These are phyloP conservation scores for Aaosphaeria pasadenensis DNA, from an alignment of 2,329 filamentous ascomycete genomes.

Conservation along the genomic window DNA sequence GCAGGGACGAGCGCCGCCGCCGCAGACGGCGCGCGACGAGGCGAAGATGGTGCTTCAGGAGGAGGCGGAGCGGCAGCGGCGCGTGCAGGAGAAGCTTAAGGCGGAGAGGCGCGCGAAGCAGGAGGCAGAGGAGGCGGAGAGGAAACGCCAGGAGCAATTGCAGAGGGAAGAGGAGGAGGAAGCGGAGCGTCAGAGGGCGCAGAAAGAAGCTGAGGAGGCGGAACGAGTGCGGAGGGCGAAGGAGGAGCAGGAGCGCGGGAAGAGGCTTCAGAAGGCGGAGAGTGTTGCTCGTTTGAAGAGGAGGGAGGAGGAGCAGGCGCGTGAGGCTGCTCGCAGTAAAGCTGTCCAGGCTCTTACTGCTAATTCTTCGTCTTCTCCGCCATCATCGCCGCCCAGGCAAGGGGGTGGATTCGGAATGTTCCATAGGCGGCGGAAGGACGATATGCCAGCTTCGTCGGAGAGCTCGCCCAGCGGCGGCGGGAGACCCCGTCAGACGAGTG, in stretches of 20 bases:
- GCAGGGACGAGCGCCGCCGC: conserved; percentile 12
- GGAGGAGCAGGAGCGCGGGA: conserved; percentile 30
- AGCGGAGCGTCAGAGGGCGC: conserved; percentile 20
- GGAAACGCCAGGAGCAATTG: conserved; percentile 22
- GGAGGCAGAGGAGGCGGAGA: conserved; percentile 28
- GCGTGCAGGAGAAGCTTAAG: conserved; percentile 21
- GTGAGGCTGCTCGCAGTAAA: conserved; percentile 5
- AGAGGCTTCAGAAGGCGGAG: conserved; percentile 29
- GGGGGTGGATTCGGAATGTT: conserved; percentile 31
- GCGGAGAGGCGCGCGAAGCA: conserved; percentile 29
- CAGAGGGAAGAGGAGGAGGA: conserved; percentile 30
- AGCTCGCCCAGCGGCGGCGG: conserved; percentile 12
- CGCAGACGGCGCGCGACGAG: conserved; percentile 25
- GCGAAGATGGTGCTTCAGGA: conserved; percentile 30
- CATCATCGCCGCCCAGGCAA: conserved; percentile 27
- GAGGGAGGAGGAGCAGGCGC: conserved; percentile 25
- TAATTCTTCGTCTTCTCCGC: conserved; percentile 21
- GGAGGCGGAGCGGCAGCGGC: conserved; percentile 11
- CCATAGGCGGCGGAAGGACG: conserved; percentile 28
- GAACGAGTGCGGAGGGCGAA: conserved; percentile 24
- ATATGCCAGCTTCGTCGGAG: conserved; percentile 19
- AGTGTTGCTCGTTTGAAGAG: conserved; percentile 4
- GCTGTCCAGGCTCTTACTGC: conserved; percentile 13
- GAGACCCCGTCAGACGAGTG: conserved; percentile 21
- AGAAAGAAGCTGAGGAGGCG: conserved; percentile 26